These are phyloP conservation scores for Blumeria graminis DNA, from an alignment of 2,329 filamentous ascomycete genomes.

Conservation along the genomic window DNA sequence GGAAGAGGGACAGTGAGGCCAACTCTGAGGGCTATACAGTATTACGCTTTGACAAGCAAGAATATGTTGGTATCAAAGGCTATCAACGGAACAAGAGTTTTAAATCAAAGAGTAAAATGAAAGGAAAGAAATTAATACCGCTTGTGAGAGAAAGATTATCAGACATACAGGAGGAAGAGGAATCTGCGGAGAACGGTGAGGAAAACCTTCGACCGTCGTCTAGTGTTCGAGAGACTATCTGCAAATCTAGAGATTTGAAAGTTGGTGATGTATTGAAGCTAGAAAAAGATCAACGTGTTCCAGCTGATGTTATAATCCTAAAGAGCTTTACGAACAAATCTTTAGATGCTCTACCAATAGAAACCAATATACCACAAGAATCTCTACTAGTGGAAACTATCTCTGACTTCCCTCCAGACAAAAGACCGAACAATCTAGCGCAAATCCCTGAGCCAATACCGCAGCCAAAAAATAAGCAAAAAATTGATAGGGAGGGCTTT, in stretches of 20 bases:
- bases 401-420: conserved; percentile 12
- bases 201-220: conserved; percentile 21
- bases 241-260: conserved; percentile 68
- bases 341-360: conserved; percentile 8
- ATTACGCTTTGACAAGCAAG: conserved; percentile 41
- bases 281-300: conserved; percentile 74
- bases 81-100: conserved; percentile 20
- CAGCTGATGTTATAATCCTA: conserved; percentile 79
- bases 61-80: conserved; percentile 13
- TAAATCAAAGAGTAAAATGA: conserved; percentile 22
- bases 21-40: conserved; percentile 79
- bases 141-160: conserved; percentile 23
- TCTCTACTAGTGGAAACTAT: conserved; percentile 13
- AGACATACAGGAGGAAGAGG: conserved; percentile 47
- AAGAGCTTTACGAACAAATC: conserved; percentile 49
- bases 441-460: conserved; percentile 11
- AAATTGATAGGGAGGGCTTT: conserved; percentile 12
- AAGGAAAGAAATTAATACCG: conserved; percentile 14
- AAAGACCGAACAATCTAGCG: conserved; percentile 5
- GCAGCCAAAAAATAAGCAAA: conserved; percentile 9
- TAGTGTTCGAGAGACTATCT: conserved; percentile 40
- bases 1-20: conserved; percentile 73
- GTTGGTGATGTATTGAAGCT: conserved; percentile 93
- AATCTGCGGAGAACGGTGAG: conserved; percentile 23
- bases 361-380: conserved; percentile 4